These are phyloP conservation scores for Balamuthia mandrillaris DNA, from an alignment of 208 protist genomes.

Conservation along the genomic window DNA sequence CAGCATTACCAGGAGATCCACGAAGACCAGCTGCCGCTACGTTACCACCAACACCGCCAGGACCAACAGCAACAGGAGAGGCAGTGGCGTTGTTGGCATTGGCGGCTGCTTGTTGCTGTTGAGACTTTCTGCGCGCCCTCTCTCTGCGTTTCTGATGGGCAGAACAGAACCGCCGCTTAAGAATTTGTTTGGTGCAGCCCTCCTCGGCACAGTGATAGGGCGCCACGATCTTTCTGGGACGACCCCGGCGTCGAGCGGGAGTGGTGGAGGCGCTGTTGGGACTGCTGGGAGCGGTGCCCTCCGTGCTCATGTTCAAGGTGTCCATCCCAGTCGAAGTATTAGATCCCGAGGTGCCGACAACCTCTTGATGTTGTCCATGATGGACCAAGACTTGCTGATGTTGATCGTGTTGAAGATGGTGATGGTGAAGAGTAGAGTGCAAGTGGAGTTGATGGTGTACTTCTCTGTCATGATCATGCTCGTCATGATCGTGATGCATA, in stretches of 20 bases:
- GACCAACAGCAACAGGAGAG: too few species aligned
- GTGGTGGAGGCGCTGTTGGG: neutral
- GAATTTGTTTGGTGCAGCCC: slow-evolving; percentile 3
- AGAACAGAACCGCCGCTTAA: slow-evolving; percentile 7
- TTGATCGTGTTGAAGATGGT: neutral
- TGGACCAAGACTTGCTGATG: neutral
- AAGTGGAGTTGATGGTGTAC: neutral
- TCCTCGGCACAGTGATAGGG: slow-evolving; percentile 9
- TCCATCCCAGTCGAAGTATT: too few species aligned
- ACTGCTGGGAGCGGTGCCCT: neutral
- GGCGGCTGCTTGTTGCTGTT: slow-evolving; percentile 1
- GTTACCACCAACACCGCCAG: too few species aligned
- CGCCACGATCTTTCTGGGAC: neutral
- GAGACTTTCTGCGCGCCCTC: neutral
- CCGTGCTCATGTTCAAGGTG: too few species aligned
- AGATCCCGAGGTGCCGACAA: too few species aligned
- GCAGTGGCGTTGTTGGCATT: too few species aligned
- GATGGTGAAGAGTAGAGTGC: neutral
- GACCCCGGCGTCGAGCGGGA: neutral
- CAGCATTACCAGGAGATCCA: too few species aligned
- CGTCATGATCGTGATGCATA: neutral
- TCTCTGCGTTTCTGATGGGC: slow-evolving; percentile 21
- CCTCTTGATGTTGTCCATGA: neutral
- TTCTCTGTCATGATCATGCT: neutral
- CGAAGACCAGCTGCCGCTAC: too few species aligned